A percentile compares a stretch with the other conserved stretches of the same genome.
Conservation (phyloP, 176 grass and related monocot species). For the Oropetium thomaeum region DNA sequence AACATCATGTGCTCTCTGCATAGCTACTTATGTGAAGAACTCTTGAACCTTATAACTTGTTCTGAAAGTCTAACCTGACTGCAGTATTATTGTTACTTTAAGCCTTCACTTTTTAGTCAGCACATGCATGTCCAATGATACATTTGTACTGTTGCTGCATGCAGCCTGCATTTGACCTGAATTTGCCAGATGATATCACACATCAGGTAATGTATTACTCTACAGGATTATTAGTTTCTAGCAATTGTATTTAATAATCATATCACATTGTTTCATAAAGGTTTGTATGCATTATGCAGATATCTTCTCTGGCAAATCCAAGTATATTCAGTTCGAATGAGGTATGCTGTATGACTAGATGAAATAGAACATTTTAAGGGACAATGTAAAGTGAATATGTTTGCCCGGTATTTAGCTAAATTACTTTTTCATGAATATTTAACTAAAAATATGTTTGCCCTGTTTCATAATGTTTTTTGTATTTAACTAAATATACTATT, state of each 20-base stretch:
- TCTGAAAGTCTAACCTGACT: conserved; percentile 4
- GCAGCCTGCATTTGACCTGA: conserved; percentile 76
- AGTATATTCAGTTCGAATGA: conserved; percentile 79
- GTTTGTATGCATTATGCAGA: conserved; percentile 50
- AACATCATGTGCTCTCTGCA: not conserved
- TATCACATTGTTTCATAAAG: conserved; percentile 23
- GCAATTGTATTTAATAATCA: not conserved
- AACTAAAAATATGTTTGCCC: too few species aligned
- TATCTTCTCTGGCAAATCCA: conserved; percentile 85
- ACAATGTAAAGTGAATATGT: too few species aligned
- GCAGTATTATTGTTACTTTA: conserved; percentile 1
- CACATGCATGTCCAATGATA: conserved; percentile 20
- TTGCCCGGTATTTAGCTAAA: too few species aligned
- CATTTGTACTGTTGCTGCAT: conserved; percentile 36
- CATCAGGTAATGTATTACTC: conserved; percentile 55
- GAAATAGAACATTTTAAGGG: conserved; percentile 6
- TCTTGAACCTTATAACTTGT: not conserved
- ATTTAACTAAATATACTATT: conserved; percentile 6
- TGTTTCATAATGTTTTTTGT: not conserved
- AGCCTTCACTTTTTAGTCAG: not conserved
- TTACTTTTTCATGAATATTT: too few species aligned
- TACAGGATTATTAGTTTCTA: conserved; percentile 1
- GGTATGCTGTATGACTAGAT: conserved; percentile 40
- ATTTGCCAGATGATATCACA: conserved; percentile 52
- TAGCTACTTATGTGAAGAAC: too few species aligned